Base-by-base conservation (phyloP, 805 yeast genomes). In the Candida jianshihensis region DNA sequence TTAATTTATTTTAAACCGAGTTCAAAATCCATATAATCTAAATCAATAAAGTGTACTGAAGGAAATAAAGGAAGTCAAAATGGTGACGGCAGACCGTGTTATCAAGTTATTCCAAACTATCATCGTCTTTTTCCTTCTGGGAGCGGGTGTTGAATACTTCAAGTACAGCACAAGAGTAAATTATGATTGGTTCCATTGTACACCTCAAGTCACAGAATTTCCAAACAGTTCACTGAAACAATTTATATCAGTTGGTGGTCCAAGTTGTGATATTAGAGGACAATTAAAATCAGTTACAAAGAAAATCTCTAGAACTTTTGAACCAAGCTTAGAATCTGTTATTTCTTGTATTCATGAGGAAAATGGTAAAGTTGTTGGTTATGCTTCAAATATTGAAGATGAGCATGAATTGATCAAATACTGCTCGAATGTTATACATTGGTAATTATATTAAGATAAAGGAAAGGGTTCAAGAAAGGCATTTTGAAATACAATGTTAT, bases 121-220 rank as follows among this genome's bases (percentile, higher is more conserved):
- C 4, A 10, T 49, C 9, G 33, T 54, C 11, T 54, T 62, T 10
- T 40, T 64, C 7, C 43, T 46, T 1, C 38, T 64, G 4, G 57
- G 65, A 34, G 70, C 62, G 3, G 68, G 59, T 5, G 67, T 62
- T 3, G 70, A 66, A 42, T 66, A 63, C 40, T 66, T 66, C 52
- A 66, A 66, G 42, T 63, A 61, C 35, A 44, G 60, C 15, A 64
- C 70, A 3, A 56, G 53, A 40, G 48, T 54, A 25, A 56, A 64
- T 41, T 66, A 66, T 37, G 70, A 66, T 20, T 64, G 68, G 69
- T 62, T 66, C 46, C 71, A 66, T 37, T 66, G 71, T 40, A 64
- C 68, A 11, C 61, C 68, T 12, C 37, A 46, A 6, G 43, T 51
- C 9, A 52, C 54, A 18, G 39, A 40, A 9, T 40, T 46, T 9